Base-by-base conservation (phyloP, 1,284 basidiomycete species). In the Volvariella volvacea region DNA sequence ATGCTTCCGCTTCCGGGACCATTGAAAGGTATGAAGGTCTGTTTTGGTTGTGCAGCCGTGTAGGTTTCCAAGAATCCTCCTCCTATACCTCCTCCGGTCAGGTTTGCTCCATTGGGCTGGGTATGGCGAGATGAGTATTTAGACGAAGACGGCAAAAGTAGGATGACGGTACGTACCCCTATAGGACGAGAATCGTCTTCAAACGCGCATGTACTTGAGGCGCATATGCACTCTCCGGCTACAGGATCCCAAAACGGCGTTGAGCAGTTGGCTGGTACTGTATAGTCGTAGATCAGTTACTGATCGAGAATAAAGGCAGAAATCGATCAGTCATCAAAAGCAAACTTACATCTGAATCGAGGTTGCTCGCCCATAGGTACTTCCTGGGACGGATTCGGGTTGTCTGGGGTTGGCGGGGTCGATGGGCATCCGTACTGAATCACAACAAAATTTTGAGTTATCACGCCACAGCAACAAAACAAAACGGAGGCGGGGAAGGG, bases 221-320 rank as follows among this genome's bases (percentile, higher is more conserved):
- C 70, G 62, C 84, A 88, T 43, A 82, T 64, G 53, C 86, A 89
- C 41, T 70, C 62, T 53, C 76, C 79, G 19, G 54, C 68, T 47
- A 88, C 73, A 3, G 86, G 85, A 61, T 88, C 84, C 83, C 81
- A 88, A 71, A 85, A 87, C 2, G 84, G 71, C 4, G 86, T 88
- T 7, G 80, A 81, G 62, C 87, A 90, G 67, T 87, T 86, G 7
- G 70, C 50, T 4, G 87, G 78, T 12, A 88, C 80, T 83, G 25
- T 6, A 28, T 6, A 12, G 12, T 28, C 6, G 25, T 28, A 28
- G 6, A 46, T 7, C n/a, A n/a, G n/a, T n/a, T n/a, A n/a, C 38
- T 19, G 39, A 10, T 20, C 34, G n/a, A 19, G 15, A 28, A 41
- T 36, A 10, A 39, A 25, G 22, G 48, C n/a, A 34, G 16, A 33